Evolutionary conservation across 163 green algal species (phyloP).

Genomic region (Chlorella variabilis): DNA sequence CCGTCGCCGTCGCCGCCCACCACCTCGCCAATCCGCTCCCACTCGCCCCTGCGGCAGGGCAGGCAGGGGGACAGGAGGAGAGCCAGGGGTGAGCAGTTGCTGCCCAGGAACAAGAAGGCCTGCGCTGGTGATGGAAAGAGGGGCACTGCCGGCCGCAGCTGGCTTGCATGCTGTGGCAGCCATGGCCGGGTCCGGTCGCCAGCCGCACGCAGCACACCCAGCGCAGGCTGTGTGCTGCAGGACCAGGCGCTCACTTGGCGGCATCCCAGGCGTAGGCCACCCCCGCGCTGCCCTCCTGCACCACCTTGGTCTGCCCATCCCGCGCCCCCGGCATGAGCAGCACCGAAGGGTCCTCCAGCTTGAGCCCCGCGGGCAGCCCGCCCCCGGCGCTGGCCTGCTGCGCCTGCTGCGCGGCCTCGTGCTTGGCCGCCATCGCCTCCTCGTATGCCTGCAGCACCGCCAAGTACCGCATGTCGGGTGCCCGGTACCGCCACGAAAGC

Average conservation of each 20-base stretch:
- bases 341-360: constrained; percentile 74
- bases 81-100: neutral
- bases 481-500: neutral
- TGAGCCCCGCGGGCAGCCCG: constrained; percentile 65
- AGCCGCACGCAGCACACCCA: no score
- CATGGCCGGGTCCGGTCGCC: no score
- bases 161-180: no score
- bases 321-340: constrained; percentile 73
- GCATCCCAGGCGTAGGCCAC: constrained; percentile 86
- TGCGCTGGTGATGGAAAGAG: no score
- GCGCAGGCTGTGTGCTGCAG: no score
- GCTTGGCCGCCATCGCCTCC: constrained; percentile 39
- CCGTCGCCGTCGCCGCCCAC: constrained; percentile 50
- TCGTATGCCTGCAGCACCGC: constrained; percentile 44
- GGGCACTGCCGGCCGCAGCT: no score
- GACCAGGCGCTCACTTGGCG: constrained; percentile 38
- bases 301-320: constrained; percentile 85
- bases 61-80: neutral
- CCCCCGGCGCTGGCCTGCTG: constrained; percentile 10
- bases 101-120: no score
- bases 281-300: constrained; percentile 71
- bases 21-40: constrained; percentile 90
- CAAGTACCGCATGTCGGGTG: no score
- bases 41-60: constrained; percentile 54
- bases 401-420: constrained; percentile 13